Base-by-base conservation (phyloP, 2,329 filamentous ascomycete genomes). In the Colletotrichum limetticola region DNA sequence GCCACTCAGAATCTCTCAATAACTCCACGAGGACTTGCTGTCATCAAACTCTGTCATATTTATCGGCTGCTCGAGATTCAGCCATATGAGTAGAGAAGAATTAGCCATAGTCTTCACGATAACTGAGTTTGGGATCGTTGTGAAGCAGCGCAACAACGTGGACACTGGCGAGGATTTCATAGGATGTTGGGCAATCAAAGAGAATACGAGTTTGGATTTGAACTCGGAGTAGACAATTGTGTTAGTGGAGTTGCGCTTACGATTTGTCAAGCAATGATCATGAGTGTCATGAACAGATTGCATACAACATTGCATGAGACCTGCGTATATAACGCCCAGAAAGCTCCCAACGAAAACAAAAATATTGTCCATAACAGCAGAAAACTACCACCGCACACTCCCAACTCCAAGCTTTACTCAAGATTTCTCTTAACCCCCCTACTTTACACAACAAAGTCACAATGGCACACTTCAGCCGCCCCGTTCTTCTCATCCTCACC, bases 381-480 rank as follows among this genome's bases (percentile, higher is more conserved):
- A 22, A 4, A 5, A 26, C 16, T 4, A 37, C 52, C n/a, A 28
- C 11, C 56, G 28, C 4, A 22, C 26, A 42, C 37, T 35, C 8
- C 16, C 26, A 52, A 16, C 19, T 35, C 46, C 28, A 9, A 58
- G 19, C 28, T 19, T 12, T 16, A 19, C 42, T n/a, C 42, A 26
- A 57, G 24, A 26, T 28, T 30, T 42, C 14, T 19, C 35, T 52
- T n/a, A 12, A 28, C 9, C 46, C 16, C 9, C 4, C 11, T 35
- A 42, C 62, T 9, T 22, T 53, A 35, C 32, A 35, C 8, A 12
- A 0, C 7, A 1, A 16, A 19, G 19, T 30, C 65, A 67, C 24
- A 37, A 67, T 67, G 65, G 42, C 65, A 2, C 11, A 26, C 7
- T 32, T 67, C 56, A 67, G 65, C 56, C 28, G 55, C 4, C 56